Conservation (phyloP, 1,284 basidiomycete genomes). For the Ceraceosorus guamensis region DNA sequence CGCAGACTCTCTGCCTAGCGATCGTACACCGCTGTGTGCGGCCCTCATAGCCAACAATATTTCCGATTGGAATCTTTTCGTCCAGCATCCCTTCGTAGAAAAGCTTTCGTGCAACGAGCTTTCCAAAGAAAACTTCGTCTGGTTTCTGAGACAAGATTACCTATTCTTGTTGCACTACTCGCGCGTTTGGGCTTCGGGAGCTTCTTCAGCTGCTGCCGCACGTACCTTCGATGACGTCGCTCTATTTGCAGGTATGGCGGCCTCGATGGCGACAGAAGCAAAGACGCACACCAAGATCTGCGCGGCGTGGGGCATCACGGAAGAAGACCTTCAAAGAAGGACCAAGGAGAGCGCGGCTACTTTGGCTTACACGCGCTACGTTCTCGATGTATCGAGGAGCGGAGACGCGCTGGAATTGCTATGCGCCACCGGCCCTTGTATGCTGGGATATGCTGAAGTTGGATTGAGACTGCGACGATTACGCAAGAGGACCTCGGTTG, state of each 20-base stretch:
- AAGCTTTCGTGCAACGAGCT: slow-evolving; percentile 68
- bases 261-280: slow-evolving; percentile 26
- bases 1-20: neutral
- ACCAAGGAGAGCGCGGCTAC: slow-evolving; percentile 36
- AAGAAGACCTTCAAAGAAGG: slow-evolving; percentile 16
- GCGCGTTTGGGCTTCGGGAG: slow-evolving; percentile 59
- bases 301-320: slow-evolving; percentile 22
- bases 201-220: slow-evolving; percentile 45
- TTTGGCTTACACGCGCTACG: slow-evolving; percentile 41
- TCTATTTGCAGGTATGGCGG: slow-evolving; percentile 58
- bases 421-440: slow-evolving; percentile 75
- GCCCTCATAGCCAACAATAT: slow-evolving; percentile 26
- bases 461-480: slow-evolving; percentile 57
- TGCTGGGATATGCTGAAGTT: slow-evolving; percentile 90
- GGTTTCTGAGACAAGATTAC: slow-evolving; percentile 69
- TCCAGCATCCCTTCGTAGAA: slow-evolving; percentile 71
- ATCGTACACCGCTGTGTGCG: slow-evolving; percentile 2
- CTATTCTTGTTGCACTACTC: slow-evolving; percentile 53
- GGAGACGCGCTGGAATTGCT: slow-evolving; percentile 65
- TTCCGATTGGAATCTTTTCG: slow-evolving; percentile 40
- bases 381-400: slow-evolving; percentile 24
- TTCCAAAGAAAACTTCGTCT: slow-evolving; percentile 61
- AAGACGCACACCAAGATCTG: slow-evolving; percentile 34
- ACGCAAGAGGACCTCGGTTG: neutral
- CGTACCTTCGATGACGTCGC: slow-evolving; percentile 58